Evolutionary conservation across 2,329 filamentous ascomycete species (phyloP).

Genomic region (Exophiala xenobiotica): DNA sequence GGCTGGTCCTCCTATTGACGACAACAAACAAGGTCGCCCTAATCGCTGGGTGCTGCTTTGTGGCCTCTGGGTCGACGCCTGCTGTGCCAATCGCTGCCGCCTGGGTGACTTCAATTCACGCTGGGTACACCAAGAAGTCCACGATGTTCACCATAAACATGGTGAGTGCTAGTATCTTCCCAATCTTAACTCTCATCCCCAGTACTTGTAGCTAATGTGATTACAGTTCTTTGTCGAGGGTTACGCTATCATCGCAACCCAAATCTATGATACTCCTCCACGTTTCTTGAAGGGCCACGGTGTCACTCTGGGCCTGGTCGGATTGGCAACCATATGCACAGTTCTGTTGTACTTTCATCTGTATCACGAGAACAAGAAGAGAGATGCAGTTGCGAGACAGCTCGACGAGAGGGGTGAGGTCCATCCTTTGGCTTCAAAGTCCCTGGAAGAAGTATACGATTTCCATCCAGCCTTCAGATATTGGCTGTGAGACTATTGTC

Average conservation of each 20-base stretch:
- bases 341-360: no score
- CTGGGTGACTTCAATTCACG: conserved; percentile 1
- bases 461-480: conserved; percentile 11
- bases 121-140: conserved; percentile 14
- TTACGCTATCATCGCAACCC: conserved; percentile 8
- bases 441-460: conserved; percentile 12
- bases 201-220: no score
- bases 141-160: background rate
- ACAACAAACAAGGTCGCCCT: conserved; percentile 2
- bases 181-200: no score
- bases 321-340: no score
- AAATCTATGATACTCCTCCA: conserved; percentile 9
- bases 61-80: conserved; percentile 7
- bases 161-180: no score
- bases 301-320: conserved; percentile 5
- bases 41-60: conserved; percentile 9
- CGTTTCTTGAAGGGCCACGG: conserved; percentile 12
- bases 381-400: conserved; percentile 2
- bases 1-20: conserved; percentile 12
- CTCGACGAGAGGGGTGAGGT: conserved; percentile 3
- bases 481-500: conserved; percentile 13
- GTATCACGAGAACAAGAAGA: conserved; percentile 10
- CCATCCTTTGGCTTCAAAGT: conserved; percentile 1
- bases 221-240: conserved; percentile 7
- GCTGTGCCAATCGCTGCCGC: background rate